Base-by-base conservation (phyloP, 305 asterid species). In the Solanum chacoense region DNA sequence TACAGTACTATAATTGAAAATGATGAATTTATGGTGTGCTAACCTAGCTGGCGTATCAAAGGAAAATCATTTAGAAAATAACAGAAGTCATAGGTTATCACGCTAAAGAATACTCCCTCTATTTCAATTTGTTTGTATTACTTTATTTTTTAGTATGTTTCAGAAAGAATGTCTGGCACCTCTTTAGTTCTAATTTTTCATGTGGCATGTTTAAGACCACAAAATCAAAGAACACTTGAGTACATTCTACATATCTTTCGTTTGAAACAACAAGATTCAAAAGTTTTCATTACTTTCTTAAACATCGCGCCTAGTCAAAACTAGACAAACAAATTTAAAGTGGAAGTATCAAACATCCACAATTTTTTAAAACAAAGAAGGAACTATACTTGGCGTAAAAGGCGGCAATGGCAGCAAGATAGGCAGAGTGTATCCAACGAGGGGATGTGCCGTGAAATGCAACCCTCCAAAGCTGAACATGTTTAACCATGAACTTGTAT, bases 371-470 rank as follows among this genome's bases (percentile, higher is more conserved):
- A 55, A 22, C n/a, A 55, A 4, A 84, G 87, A 84, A 84, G 74
- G 73, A 74, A 13, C 50, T 94, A 34, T 93, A 96, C 99, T 97
- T 97, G 71, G 99, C 99, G 4, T 97, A 97, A 90, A 92, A 97
- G 69, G 99, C 99, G 3, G 99, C 99, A 89, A 97, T 92, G 85
- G 98, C 99, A 80, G 99, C 96, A 89, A 97, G 99, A 91, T 97
- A 97, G 36, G 87, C 83, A 45, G 95, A 92, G 93, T 97, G 99
- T 90, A 97, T 94, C 99, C 99, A 97, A 85, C 94, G 92, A 31
- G 99, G 99, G 80, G 99, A 97, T 16, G 99, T 97, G 85, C 98
- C 88, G 38, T 97, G 99, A 91, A 97, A 97, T 7, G 99, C 98
- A 22, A 97, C 91, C 24, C 93, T 96, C 99, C 99, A 97, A 84